These are phyloP conservation scores for Cryptococcus sp. DNA, from an alignment of 1,284 basidiomycete species.

Conservation along the genomic window DNA sequence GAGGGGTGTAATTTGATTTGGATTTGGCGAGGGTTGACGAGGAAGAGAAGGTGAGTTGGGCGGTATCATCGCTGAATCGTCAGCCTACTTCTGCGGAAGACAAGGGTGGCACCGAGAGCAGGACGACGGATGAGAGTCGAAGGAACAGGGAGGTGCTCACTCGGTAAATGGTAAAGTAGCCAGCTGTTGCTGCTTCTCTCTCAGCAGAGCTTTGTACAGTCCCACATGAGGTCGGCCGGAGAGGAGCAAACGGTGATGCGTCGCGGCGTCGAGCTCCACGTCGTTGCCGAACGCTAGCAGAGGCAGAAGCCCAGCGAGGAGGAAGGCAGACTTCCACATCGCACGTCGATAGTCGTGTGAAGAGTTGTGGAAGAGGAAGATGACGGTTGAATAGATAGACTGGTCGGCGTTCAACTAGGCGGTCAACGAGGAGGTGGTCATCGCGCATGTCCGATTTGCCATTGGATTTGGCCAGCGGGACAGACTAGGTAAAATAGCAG, in stretches of 20 bases:
- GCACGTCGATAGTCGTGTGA: background rate
- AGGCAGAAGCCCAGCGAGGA: background rate
- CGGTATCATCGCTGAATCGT: background rate
- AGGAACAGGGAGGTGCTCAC: too few species aligned
- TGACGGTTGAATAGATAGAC: background rate
- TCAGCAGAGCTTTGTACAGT: slow-evolving; percentile 38
- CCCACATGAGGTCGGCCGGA: slow-evolving; percentile 44
- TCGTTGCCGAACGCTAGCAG: background rate
- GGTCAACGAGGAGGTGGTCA: background rate
- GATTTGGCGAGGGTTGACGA: too few species aligned
- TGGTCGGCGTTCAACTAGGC: background rate
- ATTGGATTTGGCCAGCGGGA: too few species aligned
- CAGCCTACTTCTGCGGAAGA: too few species aligned
- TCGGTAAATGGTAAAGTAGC: too few species aligned
- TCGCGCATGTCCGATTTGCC: background rate
- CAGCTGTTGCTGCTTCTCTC: background rate
- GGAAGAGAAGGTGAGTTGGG: slow-evolving; percentile 4
- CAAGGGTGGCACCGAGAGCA: too few species aligned
- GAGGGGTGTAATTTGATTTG: slow-evolving; percentile 28
- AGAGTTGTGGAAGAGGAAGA: background rate
- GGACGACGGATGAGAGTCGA: too few species aligned
- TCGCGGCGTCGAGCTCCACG: slow-evolving; percentile 9
- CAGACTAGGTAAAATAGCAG: too few species aligned
- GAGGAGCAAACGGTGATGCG: slow-evolving; percentile 15
- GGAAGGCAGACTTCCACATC: background rate